Base-by-base conservation (phyloP, 441 rosid species). In the Daphne laureola region DNA sequence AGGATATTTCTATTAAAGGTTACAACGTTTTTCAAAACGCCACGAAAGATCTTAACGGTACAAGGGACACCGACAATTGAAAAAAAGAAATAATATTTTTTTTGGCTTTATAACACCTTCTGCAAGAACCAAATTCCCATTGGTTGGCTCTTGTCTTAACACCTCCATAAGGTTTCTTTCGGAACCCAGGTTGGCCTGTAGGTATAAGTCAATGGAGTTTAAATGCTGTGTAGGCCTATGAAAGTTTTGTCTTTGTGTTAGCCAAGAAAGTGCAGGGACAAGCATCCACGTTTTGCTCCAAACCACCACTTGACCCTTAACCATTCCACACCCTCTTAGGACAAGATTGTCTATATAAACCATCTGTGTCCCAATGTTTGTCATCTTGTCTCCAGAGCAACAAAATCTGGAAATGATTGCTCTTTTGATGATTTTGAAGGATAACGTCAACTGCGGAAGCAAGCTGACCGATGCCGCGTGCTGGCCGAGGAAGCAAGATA, bases 381-480 rank as follows among this genome's bases (percentile, higher is more conserved):
- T n/a, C n/a, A n/a, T n/a, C 25, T 9, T 21, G 45, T 21, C 38
- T 44, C 31, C 23, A 31, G 23, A 14, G 14, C 23, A 41, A 53
- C 40, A 17, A 0, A 4, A 53, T 43, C 35, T 15, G 57, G 52
- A 78, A 23, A 76, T 75, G 83, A 68, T 54, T 16, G 58, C 65
- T 18, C 18, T 72, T 54, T 79, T 75, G 78, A 44, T 49, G 36
- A 69, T 75, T 15, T 15, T 76, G 75, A 72, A 55, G 71, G 78
- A 74, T 50, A 81, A 65, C 53, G 65, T 53, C 12, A 55, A 63
- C 59, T 74, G 81, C 15, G 66, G 73, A 49, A 46, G 57, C 23
- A 67, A 46, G 67, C 46, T 58, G 26, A 65, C 26, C 4, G 59
- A 53, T 53, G 72, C 61, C 15, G 62, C 61, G 31, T 8, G 54